Percentiles rank a stretch among this genome's conserved stretches.
Evolutionary conservation across 352 stramenopile species (phyloP).

Genomic region (Phytophthora idaei): DNA sequence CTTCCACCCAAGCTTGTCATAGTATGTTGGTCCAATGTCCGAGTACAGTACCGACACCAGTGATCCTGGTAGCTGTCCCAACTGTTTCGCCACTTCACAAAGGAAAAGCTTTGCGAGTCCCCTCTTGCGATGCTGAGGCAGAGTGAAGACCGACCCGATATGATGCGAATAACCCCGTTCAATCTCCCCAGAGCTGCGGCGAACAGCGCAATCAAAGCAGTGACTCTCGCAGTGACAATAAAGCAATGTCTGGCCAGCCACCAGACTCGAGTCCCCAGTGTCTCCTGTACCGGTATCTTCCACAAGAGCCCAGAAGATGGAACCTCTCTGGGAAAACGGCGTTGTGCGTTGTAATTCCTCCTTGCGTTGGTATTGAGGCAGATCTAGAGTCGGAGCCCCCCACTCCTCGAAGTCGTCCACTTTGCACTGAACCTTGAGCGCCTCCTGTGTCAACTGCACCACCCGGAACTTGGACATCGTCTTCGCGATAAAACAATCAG

Average conservation of each 20-base stretch:
- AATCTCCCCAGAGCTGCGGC: slow-evolving; percentile 39
- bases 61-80: slow-evolving; percentile 34
- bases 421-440: slow-evolving; percentile 65
- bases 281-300: slow-evolving; percentile 39
- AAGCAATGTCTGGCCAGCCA: slow-evolving; percentile 27
- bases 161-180: slow-evolving; percentile 57
- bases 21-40: slow-evolving; percentile 70
- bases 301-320: slow-evolving; percentile 75
- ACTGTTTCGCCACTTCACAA: slow-evolving; percentile 35
- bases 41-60: slow-evolving; percentile 66
- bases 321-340: slow-evolving; percentile 50
- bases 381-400: slow-evolving; percentile 40
- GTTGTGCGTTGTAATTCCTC: slow-evolving; percentile 50
- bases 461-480: slow-evolving; percentile 46
- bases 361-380: slow-evolving; percentile 53
- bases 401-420: slow-evolving; percentile 56
- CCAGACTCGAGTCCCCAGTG: slow-evolving; percentile 11
- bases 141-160: slow-evolving; percentile 73
- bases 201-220: slow-evolving; percentile 55
- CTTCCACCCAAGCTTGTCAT: slow-evolving; percentile 64
- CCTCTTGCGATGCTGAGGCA: slow-evolving; percentile 47
- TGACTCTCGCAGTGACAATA: slow-evolving; percentile 69
- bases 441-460: slow-evolving; percentile 55
- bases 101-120: slow-evolving; percentile 63
- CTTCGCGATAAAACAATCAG: no score